Base-by-base conservation (phyloP, 495 filamentous ascomycete species). In the Penicillium macrosclerotiorum region DNA sequence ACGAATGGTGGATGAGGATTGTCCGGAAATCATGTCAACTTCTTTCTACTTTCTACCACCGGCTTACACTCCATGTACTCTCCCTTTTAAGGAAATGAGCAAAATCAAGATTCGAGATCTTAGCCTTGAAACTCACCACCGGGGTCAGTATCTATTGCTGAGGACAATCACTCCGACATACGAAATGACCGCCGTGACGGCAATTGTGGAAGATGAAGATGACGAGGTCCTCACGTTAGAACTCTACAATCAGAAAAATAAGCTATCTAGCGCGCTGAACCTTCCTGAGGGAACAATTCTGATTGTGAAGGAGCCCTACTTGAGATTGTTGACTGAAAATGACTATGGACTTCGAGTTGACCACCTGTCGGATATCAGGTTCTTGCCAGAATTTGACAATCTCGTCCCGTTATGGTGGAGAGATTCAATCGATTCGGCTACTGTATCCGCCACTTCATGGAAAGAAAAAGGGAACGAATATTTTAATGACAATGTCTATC, bases 231-330 rank as follows among this genome's bases (percentile, higher is more conserved):
- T 73, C 18, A 60, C 61, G 52, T 27, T 79, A 22, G 63, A 67
- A 31, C 57, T 80, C n/a, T 72, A 75, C 55, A 67, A 72, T 37
- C 12, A 8, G 3, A 6, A 16, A 16, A 29, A 29, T 6, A 68
- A 54, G 1, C 30, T 36, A 16, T 16, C 30, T 11, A 39, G 39
- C 39, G 48, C 61, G 6, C 48, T 62, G 11, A 53, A 57, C 11
- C 51, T 77, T 4, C 35, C 40, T 2, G 34, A 53, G 17, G 65
- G 67, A 5, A 55, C 30, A 3, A 53, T 76, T 3, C 43, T 72
- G 1, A 45, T 74, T n/a, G 42, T 80, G 40, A 80, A 78, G 54
- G 76, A 80, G 43, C 76, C 77, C 0, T 78, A 72, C 49, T 64
- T 73, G 41, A 73, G 72, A 32, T 22, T 45, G 0, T 69, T 54